Evolutionary conservation across 169 alveolate species (phyloP).

Genomic region (Plasmodium knowlesi): DNA sequence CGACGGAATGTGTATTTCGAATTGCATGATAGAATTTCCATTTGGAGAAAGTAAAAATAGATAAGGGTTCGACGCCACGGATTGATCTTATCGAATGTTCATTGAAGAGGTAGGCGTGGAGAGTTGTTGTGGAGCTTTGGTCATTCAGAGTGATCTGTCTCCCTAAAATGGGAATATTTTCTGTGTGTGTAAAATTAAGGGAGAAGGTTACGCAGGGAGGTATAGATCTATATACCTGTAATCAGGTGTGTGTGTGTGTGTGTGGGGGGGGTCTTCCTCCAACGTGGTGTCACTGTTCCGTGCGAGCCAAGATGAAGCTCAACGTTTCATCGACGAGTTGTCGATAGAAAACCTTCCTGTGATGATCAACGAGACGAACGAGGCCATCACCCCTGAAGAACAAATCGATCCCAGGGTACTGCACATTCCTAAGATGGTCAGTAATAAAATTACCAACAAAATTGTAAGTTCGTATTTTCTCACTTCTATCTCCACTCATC

Average conservation of each 20-base stretch:
- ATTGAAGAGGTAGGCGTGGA: neutral
- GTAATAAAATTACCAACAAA: constrained; percentile 90
- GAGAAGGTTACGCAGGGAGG: neutral
- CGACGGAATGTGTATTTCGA: neutral
- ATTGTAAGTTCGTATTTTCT: constrained; percentile 92
- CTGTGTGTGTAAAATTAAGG: no score
- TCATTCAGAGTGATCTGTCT: neutral
- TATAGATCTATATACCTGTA: neutral
- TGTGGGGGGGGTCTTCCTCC: neutral
- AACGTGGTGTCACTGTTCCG: neutral
- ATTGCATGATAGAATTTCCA: neutral
- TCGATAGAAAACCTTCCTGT: constrained; percentile 3
- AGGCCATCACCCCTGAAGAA: constrained; percentile 34
- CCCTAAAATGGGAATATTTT: no score
- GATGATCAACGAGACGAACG: constrained; percentile 5
- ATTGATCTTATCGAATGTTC: neutral
- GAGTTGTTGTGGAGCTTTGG: neutral
- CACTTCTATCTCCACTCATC: constrained; percentile 90
- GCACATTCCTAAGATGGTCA: constrained; percentile 86
- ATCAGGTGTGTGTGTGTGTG: neutral
- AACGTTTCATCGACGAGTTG: constrained; percentile 19
- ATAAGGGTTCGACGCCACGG: neutral
- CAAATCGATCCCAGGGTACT: constrained; percentile 17
- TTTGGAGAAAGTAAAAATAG: neutral
- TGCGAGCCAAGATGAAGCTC: neutral